Conservation (phyloP, 441 rosid species). For the Bocquillonia castaneifolia region DNA sequence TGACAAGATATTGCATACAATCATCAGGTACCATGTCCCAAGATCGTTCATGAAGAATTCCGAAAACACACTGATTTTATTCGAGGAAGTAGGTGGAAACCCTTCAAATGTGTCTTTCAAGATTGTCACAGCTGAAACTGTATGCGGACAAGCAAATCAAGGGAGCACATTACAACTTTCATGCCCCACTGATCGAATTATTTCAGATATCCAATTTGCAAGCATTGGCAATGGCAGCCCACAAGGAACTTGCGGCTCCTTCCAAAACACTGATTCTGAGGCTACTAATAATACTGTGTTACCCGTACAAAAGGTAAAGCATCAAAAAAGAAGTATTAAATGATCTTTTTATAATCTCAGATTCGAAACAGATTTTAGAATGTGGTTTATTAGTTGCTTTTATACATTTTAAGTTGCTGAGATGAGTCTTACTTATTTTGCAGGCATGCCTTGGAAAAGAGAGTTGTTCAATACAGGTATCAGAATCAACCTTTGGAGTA, state of each 20-base stretch:
- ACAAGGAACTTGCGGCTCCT: conserved; percentile 64
- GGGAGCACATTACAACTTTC: conserved; percentile 56
- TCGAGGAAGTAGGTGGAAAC: conserved; percentile 74
- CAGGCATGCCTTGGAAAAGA: conserved; percentile 49
- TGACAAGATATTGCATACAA: background rate
- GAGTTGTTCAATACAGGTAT: conserved; percentile 31
- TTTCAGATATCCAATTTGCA: conserved; percentile 61
- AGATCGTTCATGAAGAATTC: conserved; percentile 44
- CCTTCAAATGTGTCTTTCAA: conserved; percentile 36
- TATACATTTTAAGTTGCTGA: background rate
- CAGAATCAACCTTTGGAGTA: conserved; percentile 35
- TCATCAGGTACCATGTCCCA: conserved; percentile 67
- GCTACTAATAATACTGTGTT: conserved; percentile 4
- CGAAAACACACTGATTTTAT: conserved; percentile 49
- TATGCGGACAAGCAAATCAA: conserved; percentile 63
- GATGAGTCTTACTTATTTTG: background rate
- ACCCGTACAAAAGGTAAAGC: conserved; percentile 3
- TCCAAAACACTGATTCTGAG: conserved; percentile 26
- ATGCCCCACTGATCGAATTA: conserved; percentile 45
- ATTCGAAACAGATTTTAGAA: no score
- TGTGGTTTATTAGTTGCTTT: background rate
- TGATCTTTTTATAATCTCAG: no score
- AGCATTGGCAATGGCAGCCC: conserved; percentile 80
- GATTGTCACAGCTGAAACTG: conserved; percentile 32
- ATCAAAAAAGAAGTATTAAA: background rate